These are phyloP conservation scores for Rhazya stricta DNA, from an alignment of 257 asterid genomes.

Conservation along the genomic window DNA sequence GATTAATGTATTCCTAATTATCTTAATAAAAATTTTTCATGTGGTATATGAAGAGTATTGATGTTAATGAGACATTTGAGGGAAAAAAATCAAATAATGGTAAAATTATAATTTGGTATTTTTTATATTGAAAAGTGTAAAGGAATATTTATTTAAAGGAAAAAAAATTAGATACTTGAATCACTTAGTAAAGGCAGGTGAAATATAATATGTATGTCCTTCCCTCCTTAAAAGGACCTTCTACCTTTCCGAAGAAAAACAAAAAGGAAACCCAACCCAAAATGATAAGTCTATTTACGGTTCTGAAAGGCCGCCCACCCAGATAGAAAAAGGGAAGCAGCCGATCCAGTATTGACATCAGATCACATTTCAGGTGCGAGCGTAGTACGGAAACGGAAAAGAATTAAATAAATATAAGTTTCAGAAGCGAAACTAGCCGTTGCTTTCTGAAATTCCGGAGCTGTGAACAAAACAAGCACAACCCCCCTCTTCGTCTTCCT, in stretches of 20 bases:
- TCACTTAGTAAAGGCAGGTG: no score
- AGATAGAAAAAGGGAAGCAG: neutral
- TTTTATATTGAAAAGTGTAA: no score
- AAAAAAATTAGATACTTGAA: no score
- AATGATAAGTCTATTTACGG: neutral
- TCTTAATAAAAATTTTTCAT: no score
- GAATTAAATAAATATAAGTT: constrained; percentile 10
- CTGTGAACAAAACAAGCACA: constrained; percentile 3
- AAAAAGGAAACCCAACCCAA: neutral
- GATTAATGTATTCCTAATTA: no score
- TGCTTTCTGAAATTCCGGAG: constrained; percentile 13
- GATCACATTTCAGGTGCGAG: constrained; percentile 21
- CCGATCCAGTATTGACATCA: neutral
- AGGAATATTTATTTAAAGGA: no score
- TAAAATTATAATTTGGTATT: no score
- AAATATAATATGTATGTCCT: no score
- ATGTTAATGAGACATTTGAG: no score
- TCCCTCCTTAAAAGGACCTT: no score
- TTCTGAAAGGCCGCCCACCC: neutral
- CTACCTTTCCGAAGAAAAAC: neutral
- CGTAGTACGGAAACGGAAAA: constrained; percentile 30
- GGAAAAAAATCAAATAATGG: no score
- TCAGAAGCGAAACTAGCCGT: constrained; percentile 44
- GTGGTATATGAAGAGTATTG: no score
- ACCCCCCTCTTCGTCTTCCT: constrained; percentile 3